These are phyloP conservation scores for Colletotrichum phormii DNA, from an alignment of 2,329 filamentous ascomycete species.

Conservation along the genomic window DNA sequence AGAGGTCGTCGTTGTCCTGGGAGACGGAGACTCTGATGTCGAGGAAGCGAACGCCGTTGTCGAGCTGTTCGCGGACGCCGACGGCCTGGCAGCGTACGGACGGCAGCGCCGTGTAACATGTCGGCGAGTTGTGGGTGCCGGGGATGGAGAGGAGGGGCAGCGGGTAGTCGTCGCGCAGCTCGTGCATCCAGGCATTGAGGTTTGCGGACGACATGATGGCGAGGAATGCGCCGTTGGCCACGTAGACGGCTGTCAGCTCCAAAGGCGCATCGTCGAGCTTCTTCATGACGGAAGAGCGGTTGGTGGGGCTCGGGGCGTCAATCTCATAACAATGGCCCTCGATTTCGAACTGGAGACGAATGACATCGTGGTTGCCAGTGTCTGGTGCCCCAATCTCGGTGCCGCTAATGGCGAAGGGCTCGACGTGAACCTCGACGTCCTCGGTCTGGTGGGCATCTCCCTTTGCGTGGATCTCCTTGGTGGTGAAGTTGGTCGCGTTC, in stretches of 20 bases:
- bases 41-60: conserved; percentile 93
- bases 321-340: conserved; percentile 75
- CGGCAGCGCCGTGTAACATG: conserved; percentile 84
- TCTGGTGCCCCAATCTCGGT: conserved; percentile 73
- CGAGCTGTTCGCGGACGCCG: conserved; percentile 79
- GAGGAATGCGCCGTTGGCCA: conserved; percentile 65
- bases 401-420: conserved; percentile 74
- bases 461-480: conserved; percentile 54
- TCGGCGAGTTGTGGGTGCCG: conserved; percentile 95
- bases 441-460: conserved; percentile 70
- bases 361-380: conserved; percentile 68
- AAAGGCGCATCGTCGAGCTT: conserved; percentile 64
- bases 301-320: conserved; percentile 74
- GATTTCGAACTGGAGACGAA: conserved; percentile 80
- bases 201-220: conserved; percentile 78
- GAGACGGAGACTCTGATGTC: conserved; percentile 80
- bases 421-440: conserved; percentile 72
- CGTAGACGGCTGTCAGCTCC: conserved; percentile 75
- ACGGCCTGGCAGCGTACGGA: conserved; percentile 95
- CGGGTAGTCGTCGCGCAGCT: conserved; percentile 77
- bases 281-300: conserved; percentile 70
- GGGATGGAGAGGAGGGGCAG: conserved; percentile 89
- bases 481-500: conserved; percentile 52
- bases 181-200: conserved; percentile 83
- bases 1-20: conserved; percentile 71